A percentile compares a stretch with the other conserved stretches of the same genome.
These are phyloP conservation scores for Singerocomus rubriflavus DNA, from an alignment of 1,284 basidiomycete species.

Conservation along the genomic window DNA sequence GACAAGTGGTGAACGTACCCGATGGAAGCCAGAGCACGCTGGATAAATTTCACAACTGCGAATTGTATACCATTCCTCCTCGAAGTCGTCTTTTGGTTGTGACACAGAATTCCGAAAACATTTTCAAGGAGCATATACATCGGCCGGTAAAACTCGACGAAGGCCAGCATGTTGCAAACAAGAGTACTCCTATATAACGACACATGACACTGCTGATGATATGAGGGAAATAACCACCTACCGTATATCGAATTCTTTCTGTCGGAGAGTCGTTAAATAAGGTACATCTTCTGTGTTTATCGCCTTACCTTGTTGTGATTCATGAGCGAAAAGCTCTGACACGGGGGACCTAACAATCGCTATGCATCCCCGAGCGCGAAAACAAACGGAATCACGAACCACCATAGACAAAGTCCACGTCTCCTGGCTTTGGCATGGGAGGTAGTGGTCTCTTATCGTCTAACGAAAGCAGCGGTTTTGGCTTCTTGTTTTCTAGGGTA, in stretches of 20 bases:
- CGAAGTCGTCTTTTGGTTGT: slow-evolving; percentile 36
- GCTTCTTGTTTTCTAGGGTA: slow-evolving; percentile 39
- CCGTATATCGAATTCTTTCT: slow-evolving; percentile 62
- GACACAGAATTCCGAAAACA: slow-evolving; percentile 55
- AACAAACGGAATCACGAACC: slow-evolving; percentile 39
- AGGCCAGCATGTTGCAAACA: slow-evolving; percentile 68
- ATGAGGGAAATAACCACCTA: slow-evolving; percentile 21
- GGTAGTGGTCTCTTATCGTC: slow-evolving; percentile 38
- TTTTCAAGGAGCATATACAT: slow-evolving; percentile 69
- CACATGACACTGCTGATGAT: neutral
- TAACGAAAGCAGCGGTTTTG: slow-evolving; percentile 38
- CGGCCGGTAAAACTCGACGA: slow-evolving; percentile 65
- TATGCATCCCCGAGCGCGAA: slow-evolving; percentile 1
- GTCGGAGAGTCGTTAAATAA: slow-evolving; percentile 6
- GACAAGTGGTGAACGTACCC: slow-evolving; percentile 43
- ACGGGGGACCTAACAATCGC: slow-evolving; percentile 54
- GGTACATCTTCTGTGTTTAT: neutral
- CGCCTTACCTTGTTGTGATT: slow-evolving; percentile 53
- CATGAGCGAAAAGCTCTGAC: slow-evolving; percentile 63
- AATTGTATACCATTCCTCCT: slow-evolving; percentile 39
- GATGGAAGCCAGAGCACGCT: slow-evolving; percentile 52
- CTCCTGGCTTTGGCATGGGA: slow-evolving; percentile 51
- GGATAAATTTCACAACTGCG: slow-evolving; percentile 64
- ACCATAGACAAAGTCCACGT: slow-evolving; percentile 70
- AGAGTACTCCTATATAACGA: slow-evolving; percentile 50